phyloP scores from a whole-genome alignment of 1,284 basidiomycete species.

The Fistulina hepatica region DNA sequence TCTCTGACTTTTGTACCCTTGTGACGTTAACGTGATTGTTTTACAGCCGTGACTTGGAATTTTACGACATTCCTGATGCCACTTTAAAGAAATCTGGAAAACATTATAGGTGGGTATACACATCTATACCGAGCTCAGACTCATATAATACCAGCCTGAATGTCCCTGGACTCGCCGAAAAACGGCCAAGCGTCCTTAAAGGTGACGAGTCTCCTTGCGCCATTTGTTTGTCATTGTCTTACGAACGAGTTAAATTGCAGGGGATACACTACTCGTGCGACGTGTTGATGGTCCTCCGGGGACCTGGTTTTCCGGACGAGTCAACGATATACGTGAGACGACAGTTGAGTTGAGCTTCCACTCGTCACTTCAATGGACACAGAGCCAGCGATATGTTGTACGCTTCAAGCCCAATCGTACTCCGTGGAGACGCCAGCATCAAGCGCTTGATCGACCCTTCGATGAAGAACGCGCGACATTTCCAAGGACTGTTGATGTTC shows the following conservation, averaged over 20 bases:
- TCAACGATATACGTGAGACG: constrained; percentile 38
- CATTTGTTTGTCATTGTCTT: neutral
- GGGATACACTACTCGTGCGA: constrained; percentile 45
- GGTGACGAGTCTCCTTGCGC: constrained; percentile 29
- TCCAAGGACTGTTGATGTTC: constrained; percentile 12
- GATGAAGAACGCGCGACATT: constrained; percentile 12
- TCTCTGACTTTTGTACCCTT: constrained; percentile 13
- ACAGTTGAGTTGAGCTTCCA: constrained; percentile 47
- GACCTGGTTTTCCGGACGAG: constrained; percentile 46
- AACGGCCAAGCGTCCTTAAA: constrained; percentile 50
- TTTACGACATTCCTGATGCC: constrained; percentile 41
- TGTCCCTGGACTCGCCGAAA: constrained; percentile 56
- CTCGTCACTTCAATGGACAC: constrained; percentile 29
- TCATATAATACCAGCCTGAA: constrained; percentile 28
- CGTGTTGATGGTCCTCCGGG: constrained; percentile 21
- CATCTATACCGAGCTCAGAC: too few relatives aligned
- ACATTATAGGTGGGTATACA: too few relatives aligned
- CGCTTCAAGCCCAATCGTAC: constrained; percentile 46
- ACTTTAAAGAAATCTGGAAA: too few relatives aligned
- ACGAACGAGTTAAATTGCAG: constrained; percentile 21
- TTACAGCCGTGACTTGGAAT: constrained; percentile 40
- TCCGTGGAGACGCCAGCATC: constrained; percentile 43
- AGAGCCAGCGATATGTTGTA: constrained; percentile 30
- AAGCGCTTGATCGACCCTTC: constrained; percentile 30
- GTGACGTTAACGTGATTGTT: neutral